These are phyloP conservation scores for Neurospora sp. DNA, from an alignment of 495 filamentous ascomycete species.

Conservation along the genomic window DNA sequence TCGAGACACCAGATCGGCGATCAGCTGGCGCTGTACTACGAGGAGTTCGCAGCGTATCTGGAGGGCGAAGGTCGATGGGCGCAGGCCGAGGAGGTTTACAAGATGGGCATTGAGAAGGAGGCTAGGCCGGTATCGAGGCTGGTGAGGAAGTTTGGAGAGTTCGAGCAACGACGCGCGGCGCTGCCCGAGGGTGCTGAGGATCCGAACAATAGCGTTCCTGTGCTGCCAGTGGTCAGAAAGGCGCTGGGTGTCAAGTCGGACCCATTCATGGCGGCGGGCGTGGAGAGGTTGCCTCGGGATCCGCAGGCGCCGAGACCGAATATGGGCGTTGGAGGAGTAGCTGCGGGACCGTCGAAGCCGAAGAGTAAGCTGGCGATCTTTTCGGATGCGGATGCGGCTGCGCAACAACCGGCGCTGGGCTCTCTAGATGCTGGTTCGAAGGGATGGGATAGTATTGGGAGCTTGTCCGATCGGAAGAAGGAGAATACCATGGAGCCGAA, in stretches of 20 bases:
- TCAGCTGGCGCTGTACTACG: constrained; percentile 84
- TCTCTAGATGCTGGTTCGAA: constrained; percentile 41
- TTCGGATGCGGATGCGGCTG: constrained; percentile 57
- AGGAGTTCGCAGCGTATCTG: constrained; percentile 90
- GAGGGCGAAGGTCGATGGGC: constrained; percentile 77
- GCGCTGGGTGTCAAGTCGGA: constrained; percentile 79
- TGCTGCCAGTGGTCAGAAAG: constrained; percentile 71
- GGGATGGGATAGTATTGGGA: constrained; percentile 90
- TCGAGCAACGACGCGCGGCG: constrained; percentile 64
- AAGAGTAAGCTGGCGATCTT: constrained; percentile 74
- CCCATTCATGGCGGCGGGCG: constrained; percentile 47
- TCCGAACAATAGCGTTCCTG: constrained; percentile 66
- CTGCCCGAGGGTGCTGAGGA: constrained; percentile 41
- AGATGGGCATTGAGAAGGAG: constrained; percentile 75
- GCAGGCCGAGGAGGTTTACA: constrained; percentile 90
- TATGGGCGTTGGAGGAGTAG: constrained; percentile 32
- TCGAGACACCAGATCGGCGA: constrained; percentile 84
- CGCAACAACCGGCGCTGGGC: constrained; percentile 36
- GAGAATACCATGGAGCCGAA: constrained; percentile 81
- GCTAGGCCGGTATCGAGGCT: constrained; percentile 75
- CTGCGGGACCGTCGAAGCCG: constrained; percentile 53
- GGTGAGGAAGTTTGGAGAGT: constrained; percentile 80
- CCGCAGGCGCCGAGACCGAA: constrained; percentile 54
- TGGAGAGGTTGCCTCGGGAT: constrained; percentile 29
- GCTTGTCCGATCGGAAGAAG: constrained; percentile 78